Percentiles rank a stretch among this genome's conserved stretches.
Conservation (phyloP, 768 basidiomycete genomes). For the Austroboletus festivus region DNA sequence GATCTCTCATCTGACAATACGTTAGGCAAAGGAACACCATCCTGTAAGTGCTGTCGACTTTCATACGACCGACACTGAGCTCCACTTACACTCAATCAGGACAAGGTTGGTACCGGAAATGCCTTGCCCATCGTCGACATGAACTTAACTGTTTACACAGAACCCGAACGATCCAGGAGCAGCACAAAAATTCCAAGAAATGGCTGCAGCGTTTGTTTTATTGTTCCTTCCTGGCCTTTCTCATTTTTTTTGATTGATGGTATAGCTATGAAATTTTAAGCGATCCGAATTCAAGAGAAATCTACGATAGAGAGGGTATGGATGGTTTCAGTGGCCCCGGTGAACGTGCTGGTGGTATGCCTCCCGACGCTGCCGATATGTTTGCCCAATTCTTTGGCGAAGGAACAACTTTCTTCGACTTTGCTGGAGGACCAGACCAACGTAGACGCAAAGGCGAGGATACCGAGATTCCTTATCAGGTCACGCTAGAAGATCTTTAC, state of each 20-base stretch:
- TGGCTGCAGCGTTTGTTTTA: constrained; percentile 75
- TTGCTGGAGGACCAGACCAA: constrained; percentile 49
- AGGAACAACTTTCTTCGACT: constrained; percentile 60
- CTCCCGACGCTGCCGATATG: constrained; percentile 55
- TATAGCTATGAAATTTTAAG: constrained; percentile 79
- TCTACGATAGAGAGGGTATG: constrained; percentile 75
- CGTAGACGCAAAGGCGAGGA: constrained; percentile 64
- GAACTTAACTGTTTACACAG: constrained; percentile 34
- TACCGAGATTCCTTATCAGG: constrained; percentile 73
- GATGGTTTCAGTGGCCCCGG: constrained; percentile 55
- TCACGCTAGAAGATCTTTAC: constrained; percentile 90
- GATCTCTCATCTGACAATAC: constrained; percentile 14
- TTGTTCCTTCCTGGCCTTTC: constrained; percentile 1
- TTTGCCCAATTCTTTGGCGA: constrained; percentile 74
- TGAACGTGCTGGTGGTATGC: constrained; percentile 45
- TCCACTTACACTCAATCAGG: constrained; percentile 39
- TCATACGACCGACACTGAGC: neutral
- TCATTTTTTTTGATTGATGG: constrained; percentile 11
- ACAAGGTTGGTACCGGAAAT: constrained; percentile 50
- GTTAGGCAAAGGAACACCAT: constrained; percentile 82
- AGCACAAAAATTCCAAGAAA: constrained; percentile 80
- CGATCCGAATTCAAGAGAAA: constrained; percentile 61
- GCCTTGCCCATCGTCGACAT: neutral
- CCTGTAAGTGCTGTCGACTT: constrained; percentile 52
- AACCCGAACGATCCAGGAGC: constrained; percentile 89